Percentiles rank a stretch among this genome's conserved stretches.
phyloP scores from a whole-genome alignment of 768 basidiomycete genomes.

The Termitomyces sp. region DNA sequence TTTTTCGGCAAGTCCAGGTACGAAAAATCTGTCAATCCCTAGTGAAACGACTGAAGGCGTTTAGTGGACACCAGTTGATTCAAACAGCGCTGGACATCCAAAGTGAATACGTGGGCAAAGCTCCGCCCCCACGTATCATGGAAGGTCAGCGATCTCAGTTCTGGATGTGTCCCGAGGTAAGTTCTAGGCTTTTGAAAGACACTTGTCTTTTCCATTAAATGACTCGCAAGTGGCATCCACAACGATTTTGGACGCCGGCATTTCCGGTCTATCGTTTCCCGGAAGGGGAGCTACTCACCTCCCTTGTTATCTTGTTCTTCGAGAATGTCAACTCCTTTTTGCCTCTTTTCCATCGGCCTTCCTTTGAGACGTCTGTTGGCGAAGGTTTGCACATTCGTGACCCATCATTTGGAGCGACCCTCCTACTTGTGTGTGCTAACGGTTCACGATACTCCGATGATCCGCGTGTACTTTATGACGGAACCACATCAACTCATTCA shows the following conservation, averaged over 20 bases:
- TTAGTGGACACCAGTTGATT: conserved; percentile 45
- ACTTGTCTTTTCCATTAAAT: background rate
- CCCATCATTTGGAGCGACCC: conserved; percentile 40
- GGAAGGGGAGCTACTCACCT: conserved; percentile 42
- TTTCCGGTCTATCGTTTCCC: conserved; percentile 39
- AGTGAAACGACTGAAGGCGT: background rate
- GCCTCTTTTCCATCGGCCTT: conserved; percentile 70
- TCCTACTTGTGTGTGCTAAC: conserved; percentile 63
- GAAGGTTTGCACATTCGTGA: conserved; percentile 48
- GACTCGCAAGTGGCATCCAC: conserved; percentile 26
- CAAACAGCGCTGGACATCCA: conserved; percentile 55
- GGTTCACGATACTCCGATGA: conserved; percentile 60
- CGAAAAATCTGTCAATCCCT: background rate
- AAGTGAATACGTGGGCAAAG: conserved; percentile 41
- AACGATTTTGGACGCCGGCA: conserved; percentile 17
- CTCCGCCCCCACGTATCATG: conserved; percentile 17
- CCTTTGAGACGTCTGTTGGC: conserved; percentile 50
- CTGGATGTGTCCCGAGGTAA: conserved; percentile 29
- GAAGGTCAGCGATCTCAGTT: conserved; percentile 37
- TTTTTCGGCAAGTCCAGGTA: conserved; percentile 49
- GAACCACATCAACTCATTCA: conserved; percentile 33
- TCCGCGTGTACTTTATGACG: conserved; percentile 47
- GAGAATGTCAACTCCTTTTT: conserved; percentile 41
- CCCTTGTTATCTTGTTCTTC: conserved; percentile 68
- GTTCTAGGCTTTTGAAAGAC: background rate